These are phyloP conservation scores for Mycosphaerella sp. DNA, from an alignment of 2,329 filamentous ascomycete species.

Conservation along the genomic window DNA sequence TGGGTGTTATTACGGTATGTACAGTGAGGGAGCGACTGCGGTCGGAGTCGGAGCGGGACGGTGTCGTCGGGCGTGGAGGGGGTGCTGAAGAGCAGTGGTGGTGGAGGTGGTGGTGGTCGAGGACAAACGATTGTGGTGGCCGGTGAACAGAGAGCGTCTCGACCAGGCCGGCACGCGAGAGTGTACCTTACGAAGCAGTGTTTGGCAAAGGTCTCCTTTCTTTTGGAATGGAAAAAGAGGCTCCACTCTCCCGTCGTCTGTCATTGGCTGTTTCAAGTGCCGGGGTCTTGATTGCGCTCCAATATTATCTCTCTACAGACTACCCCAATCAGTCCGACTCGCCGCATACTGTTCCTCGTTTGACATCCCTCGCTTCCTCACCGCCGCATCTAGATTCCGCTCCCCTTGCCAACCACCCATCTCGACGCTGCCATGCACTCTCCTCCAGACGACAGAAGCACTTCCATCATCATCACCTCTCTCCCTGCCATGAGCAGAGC, in stretches of 20 bases:
- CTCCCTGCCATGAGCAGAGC: neutral
- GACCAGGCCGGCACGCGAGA: neutral
- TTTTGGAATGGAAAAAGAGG: too few species aligned
- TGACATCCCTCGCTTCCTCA: neutral
- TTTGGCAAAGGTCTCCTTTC: too few species aligned
- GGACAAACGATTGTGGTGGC: slow-evolving; percentile 13
- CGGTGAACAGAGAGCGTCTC: slow-evolving; percentile 1
- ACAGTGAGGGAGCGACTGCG: slow-evolving; percentile 20
- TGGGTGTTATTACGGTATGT: slow-evolving; percentile 9
- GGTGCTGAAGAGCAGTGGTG: slow-evolving; percentile 13
- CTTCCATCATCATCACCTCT: neutral
- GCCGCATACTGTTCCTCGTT: neutral
- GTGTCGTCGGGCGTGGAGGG: neutral
- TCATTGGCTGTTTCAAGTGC: neutral
- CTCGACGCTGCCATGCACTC: neutral
- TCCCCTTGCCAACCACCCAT: neutral
- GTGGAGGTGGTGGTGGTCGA: neutral
- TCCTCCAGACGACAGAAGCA: neutral
- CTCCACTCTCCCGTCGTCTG: neutral
- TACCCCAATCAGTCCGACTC: neutral
- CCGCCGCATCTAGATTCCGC: neutral
- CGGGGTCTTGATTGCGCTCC: too few species aligned
- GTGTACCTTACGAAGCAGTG: neutral
- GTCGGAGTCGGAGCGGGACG: slow-evolving; percentile 16
- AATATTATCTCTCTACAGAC: too few species aligned